Evolutionary conservation across 1,284 basidiomycete species (phyloP), one percentile per base, ranked within the genome.

Genomic region (Flammula alnicola): DNA sequence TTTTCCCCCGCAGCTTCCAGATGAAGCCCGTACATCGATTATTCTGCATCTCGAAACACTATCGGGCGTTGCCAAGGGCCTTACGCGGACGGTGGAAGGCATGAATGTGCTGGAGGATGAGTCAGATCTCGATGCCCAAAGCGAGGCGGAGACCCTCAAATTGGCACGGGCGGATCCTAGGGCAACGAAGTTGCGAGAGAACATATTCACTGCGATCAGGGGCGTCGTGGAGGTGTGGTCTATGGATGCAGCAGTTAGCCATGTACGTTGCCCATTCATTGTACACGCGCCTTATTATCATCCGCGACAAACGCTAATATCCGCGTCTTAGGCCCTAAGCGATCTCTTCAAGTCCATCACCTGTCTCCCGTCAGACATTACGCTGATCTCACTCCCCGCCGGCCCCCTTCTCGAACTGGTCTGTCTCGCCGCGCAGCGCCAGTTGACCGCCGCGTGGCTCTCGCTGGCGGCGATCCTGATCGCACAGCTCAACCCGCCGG

Each of bases 281-380:
- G 17, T 7, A 30, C 23, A 6, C 2, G 16, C 22, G 30, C 19
- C 10, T 10, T 16, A 12, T 7, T 22, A 11, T 25, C 11, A 44
- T 9, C 17, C 17, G n/a, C 26, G 17, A 10, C 10, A 4, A 26
- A n/a, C 7, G 2, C 7, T 26, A 27, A 10, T 45, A 4, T 5
- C 35, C n/a, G 3, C 5, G 10, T 10, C 19, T 19, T 52, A 93
- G 90, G 83, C 84, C 8, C 65, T 93, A 37, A 89, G 86, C 66
- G 87, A 90, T 49, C 72, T 93, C n/a, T 79, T 91, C 69, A 91
- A 89, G 57, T 84, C 86, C 0, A 86, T 92, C 52, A 93, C 91
- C 0, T 81, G 83, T 5, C 74, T 89, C 41, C 88, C 85, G 0
- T 71, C 75, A 3, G 90, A 92, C 52, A 75, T 77, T 20, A 95